Evolutionary conservation across 345 rosid species (phyloP).

Genomic region (Clarkia xantiana): DNA sequence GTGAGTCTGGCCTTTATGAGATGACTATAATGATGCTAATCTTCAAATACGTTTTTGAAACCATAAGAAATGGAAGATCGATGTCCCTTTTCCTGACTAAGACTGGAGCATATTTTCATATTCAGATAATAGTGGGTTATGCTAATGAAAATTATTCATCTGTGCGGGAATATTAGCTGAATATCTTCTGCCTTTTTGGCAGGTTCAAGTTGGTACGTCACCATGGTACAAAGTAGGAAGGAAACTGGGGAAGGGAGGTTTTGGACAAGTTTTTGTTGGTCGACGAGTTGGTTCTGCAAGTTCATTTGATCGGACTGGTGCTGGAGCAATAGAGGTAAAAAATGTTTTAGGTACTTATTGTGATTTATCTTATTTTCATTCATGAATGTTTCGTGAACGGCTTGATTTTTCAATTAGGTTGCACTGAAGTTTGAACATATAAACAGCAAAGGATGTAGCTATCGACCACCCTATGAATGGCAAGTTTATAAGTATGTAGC

Average conservation of each 20-base stretch:
- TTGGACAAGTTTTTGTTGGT: slow-evolving; percentile 96
- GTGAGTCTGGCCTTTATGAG: no score
- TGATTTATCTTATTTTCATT: neutral
- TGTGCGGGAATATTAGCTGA: no score
- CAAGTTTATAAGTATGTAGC: slow-evolving; percentile 84
- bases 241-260: slow-evolving; percentile 93
- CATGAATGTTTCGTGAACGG: neutral
- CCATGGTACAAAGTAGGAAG: slow-evolving; percentile 65
- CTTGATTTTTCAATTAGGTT: slow-evolving; percentile 31
- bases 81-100: no score
- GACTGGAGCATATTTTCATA: no score
- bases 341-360: slow-evolving; percentile 1
- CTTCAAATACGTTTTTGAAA: no score
- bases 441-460: slow-evolving; percentile 91
- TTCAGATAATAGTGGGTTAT: no score
- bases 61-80: no score
- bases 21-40: no score
- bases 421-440: slow-evolving; percentile 92
- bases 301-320: slow-evolving; percentile 45
- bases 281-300: slow-evolving; percentile 27
- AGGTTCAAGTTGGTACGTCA: slow-evolving; percentile 87
- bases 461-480: slow-evolving; percentile 96
- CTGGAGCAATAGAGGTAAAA: slow-evolving; percentile 65
- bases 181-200: slow-evolving; percentile 9
- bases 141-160: no score